Conservation (phyloP, 345 rosid genomes). For the Corchorus olitorius region DNA sequence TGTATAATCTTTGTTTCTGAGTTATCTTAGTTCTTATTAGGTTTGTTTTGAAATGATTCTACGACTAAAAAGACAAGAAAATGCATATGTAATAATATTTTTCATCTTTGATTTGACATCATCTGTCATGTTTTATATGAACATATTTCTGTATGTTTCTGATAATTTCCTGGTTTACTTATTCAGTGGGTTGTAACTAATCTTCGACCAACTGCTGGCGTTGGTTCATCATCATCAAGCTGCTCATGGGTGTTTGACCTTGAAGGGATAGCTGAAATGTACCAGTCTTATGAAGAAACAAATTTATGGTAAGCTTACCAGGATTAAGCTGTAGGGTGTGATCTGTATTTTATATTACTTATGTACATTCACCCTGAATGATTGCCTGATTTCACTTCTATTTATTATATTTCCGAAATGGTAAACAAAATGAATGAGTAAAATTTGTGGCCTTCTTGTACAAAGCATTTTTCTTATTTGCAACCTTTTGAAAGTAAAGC, state of each 20-base stretch:
- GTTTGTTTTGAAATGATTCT: background rate
- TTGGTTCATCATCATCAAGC: constrained; percentile 48
- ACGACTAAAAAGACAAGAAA: background rate
- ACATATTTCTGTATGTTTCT: background rate
- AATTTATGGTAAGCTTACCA: constrained; percentile 67
- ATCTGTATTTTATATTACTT: background rate
- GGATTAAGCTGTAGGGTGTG: background rate
- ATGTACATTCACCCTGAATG: constrained; percentile 6
- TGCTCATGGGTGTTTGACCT: constrained; percentile 90
- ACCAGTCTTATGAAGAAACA: constrained; percentile 84
- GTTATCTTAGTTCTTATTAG: background rate
- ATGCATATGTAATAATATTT: background rate
- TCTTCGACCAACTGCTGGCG: constrained; percentile 48
- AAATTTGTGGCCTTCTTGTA: background rate
- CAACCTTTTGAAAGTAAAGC: background rate
- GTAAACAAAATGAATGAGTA: background rate
- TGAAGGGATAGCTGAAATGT: constrained; percentile 77
- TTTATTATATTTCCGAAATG: background rate
- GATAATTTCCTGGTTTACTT: constrained; percentile 4
- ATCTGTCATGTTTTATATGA: background rate
- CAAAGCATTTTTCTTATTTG: background rate
- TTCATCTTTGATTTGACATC: constrained; percentile 2
- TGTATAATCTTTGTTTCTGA: background rate
- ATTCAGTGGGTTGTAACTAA: constrained; percentile 91
- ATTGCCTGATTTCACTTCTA: background rate